phyloP scores from a whole-genome alignment of 1,284 basidiomycete species.

The Moesziomyces sp. region DNA sequence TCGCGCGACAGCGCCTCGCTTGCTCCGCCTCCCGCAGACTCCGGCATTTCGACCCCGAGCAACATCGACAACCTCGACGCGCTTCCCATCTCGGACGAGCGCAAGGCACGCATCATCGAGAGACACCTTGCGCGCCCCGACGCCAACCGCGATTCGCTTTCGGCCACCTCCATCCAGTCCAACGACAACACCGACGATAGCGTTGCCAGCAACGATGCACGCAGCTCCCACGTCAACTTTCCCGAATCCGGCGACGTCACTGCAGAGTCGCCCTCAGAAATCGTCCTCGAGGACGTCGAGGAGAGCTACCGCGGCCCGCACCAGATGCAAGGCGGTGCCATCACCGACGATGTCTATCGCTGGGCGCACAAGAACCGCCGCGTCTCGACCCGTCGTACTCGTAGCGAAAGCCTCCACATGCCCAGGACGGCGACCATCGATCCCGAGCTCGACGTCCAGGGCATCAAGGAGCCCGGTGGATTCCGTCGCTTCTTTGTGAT shows the following conservation, averaged over 20 bases:
- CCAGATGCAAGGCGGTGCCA: constrained; percentile 64
- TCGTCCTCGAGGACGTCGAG: constrained; percentile 28
- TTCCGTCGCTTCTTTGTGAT: constrained; percentile 63
- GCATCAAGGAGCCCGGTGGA: constrained; percentile 64
- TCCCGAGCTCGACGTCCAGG: constrained; percentile 55
- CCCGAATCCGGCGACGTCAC: constrained; percentile 3
- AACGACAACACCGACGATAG: constrained; percentile 30
- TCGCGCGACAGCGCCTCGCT: constrained; percentile 41
- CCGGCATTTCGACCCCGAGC: constrained; percentile 47
- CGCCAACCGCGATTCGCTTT: constrained; percentile 42
- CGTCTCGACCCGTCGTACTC: constrained; percentile 38
- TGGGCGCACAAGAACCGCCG: constrained; percentile 66
- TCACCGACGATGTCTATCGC: constrained; percentile 65
- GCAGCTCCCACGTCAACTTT: constrained; percentile 19
- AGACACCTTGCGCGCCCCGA: constrained; percentile 49
- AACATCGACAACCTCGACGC: constrained; percentile 55
- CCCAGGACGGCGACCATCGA: constrained; percentile 62
- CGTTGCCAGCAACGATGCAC: constrained; percentile 11
- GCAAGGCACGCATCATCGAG: constrained; percentile 59
- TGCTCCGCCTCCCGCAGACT: constrained; percentile 36
- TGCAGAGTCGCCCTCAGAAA: constrained; percentile 19
- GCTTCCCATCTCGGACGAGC: constrained; percentile 59
- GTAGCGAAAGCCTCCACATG: constrained; percentile 62
- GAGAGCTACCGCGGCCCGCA: constrained; percentile 63
- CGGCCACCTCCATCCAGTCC: constrained; percentile 35